Percentiles rank a stretch among this genome's conserved stretches.
Evolutionary conservation across 176 grass and related monocot genomes (phyloP).

Genomic region (Ampelocalamus luodianensis): DNA sequence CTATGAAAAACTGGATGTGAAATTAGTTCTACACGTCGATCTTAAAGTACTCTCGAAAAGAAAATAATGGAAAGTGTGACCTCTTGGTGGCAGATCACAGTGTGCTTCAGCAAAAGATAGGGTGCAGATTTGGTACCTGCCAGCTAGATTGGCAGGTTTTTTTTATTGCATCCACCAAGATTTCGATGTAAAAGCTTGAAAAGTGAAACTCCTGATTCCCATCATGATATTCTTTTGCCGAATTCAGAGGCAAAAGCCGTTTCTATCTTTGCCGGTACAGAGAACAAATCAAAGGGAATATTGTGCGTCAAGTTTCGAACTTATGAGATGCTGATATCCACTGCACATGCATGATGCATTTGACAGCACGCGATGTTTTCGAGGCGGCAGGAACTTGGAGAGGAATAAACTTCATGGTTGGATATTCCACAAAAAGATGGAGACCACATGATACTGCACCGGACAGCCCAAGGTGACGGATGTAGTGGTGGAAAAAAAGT

Average conservation of each 20-base stretch:
- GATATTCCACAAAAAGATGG: background rate
- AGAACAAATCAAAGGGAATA: slow-evolving; percentile 6
- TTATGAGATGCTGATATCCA: background rate
- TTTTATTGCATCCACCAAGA: slow-evolving; percentile 1
- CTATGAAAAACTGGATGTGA: background rate
- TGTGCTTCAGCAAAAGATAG: slow-evolving; percentile 6
- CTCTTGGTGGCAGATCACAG: slow-evolving; percentile 4
- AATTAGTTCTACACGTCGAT: background rate
- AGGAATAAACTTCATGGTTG: background rate
- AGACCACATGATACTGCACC: background rate
- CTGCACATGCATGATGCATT: slow-evolving; percentile 12
- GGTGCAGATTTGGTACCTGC: background rate
- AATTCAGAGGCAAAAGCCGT: background rate
- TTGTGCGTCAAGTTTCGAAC: background rate
- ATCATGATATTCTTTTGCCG: slow-evolving; percentile 11
- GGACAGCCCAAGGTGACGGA: background rate
- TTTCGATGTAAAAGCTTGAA: background rate
- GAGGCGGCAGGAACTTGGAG: slow-evolving; percentile 1
- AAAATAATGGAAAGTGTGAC: background rate
- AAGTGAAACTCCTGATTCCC: background rate
- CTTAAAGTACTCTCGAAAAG: background rate
- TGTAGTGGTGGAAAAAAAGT: no score
- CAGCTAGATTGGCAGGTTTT: slow-evolving; percentile 9
- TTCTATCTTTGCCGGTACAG: background rate
- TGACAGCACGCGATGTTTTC: slow-evolving; percentile 17